Evolutionary conservation across 768 basidiomycete genomes (phyloP).

Genomic region (Lactifluus echinatus): DNA sequence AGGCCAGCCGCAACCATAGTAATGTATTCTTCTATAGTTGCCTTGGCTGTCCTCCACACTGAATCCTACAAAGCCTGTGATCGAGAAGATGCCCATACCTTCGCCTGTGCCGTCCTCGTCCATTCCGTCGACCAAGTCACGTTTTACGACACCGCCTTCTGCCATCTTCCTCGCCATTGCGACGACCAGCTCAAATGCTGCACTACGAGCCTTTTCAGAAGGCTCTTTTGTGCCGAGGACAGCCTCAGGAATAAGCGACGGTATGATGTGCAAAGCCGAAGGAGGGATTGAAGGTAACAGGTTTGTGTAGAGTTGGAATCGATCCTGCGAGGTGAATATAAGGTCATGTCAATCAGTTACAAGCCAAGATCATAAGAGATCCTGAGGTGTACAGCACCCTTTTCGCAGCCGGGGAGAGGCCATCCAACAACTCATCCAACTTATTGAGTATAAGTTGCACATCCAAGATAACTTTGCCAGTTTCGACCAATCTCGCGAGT

Average conservation of each 20-base stretch:
- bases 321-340: slow-evolving; percentile 45
- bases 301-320: slow-evolving; percentile 62
- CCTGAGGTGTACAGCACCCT: slow-evolving; percentile 46
- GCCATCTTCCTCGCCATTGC: slow-evolving; percentile 92
- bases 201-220: slow-evolving; percentile 82
- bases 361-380: background rate
- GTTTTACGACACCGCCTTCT: slow-evolving; percentile 73
- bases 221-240: slow-evolving; percentile 96
- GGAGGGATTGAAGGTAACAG: slow-evolving; percentile 63
- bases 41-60: slow-evolving; percentile 37
- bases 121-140: slow-evolving; percentile 74
- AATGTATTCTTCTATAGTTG: slow-evolving; percentile 84
- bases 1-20: slow-evolving; percentile 96
- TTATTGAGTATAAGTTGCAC: slow-evolving; percentile 52
- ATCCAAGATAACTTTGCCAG: slow-evolving; percentile 40
- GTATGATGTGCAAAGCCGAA: slow-evolving; percentile 72
- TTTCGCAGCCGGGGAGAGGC: slow-evolving; percentile 77
- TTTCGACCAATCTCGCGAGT: slow-evolving; percentile 64
- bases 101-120: slow-evolving; percentile 55
- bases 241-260: slow-evolving; percentile 86
- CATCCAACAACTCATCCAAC: slow-evolving; percentile 56
- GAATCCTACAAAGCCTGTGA: background rate
- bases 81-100: slow-evolving; percentile 18
- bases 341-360: background rate
- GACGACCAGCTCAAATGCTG: slow-evolving; percentile 85